These are phyloP conservation scores for Cladosporium sp. DNA, from an alignment of 2,329 filamentous ascomycete genomes.

Conservation along the genomic window DNA sequence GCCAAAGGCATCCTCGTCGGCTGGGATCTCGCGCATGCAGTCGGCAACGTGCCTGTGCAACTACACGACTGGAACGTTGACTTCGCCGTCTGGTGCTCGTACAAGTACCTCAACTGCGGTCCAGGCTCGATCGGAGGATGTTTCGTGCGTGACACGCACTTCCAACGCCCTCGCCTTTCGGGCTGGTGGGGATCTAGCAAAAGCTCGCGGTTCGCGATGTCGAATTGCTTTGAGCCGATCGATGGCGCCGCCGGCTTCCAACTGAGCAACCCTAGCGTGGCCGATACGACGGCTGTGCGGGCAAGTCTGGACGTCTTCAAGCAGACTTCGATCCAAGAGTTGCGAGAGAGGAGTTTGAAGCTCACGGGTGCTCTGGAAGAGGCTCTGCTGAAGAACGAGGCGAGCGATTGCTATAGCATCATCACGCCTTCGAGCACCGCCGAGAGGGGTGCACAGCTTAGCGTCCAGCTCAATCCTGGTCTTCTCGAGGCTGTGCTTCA, in stretches of 20 bases:
- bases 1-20: constrained; percentile 70
- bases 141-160: constrained; percentile 75
- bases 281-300: constrained; percentile 74
- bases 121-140: constrained; percentile 77
- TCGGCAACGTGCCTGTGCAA: constrained; percentile 75
- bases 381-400: constrained; percentile 48
- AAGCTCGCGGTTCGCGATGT: constrained; percentile 76
- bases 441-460: constrained; percentile 59
- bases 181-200: constrained; percentile 91
- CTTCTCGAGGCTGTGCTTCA: constrained; percentile 67
- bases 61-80: constrained; percentile 90
- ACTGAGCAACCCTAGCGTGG: constrained; percentile 77
- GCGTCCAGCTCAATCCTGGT: constrained; percentile 66
- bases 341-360: constrained; percentile 70
- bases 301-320: constrained; percentile 74
- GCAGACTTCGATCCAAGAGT: constrained; percentile 65
- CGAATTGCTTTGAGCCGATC: constrained; percentile 74
- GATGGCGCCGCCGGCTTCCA: constrained; percentile 79
- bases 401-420: constrained; percentile 32
- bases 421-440: constrained; percentile 27
- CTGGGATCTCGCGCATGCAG: constrained; percentile 87
- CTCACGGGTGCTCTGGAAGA: constrained; percentile 76
- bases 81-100: constrained; percentile 90
- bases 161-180: constrained; percentile 62
- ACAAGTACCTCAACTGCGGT: constrained; percentile 92